Evolutionary conservation across 176 grass and related monocot species (phyloP), one percentile per base, ranked within the genome.

Genomic region (Lolium multiflorum): DNA sequence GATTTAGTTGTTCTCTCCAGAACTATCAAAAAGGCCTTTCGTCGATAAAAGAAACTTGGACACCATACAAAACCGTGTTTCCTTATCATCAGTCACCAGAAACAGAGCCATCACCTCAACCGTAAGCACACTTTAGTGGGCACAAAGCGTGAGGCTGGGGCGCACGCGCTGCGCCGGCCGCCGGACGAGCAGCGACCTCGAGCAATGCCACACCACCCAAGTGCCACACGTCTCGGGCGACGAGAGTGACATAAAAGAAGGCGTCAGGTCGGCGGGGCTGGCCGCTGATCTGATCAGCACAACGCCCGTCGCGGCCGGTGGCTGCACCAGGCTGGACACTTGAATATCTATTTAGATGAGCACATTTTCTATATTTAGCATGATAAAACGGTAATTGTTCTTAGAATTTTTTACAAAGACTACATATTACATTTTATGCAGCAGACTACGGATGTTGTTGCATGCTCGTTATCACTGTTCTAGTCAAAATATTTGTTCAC

Each of bases 201-300:
- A n/a, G 20, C 69, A 46, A 5, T 6, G 41, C 11, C 69, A 18
- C 25, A 15, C 61, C 62, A 28, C 62, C 62, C 55, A n/a, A n/a
- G 18, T 1, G 8, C 38, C 4, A 54, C 1, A 41, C 14, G 21
- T 22, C 46, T 76, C 73, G 73, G 48, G 73, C 49, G 50, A 9
- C 26, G 74, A 77, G 16, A 50, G 5, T 35, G 73, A 35, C 15
- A 35, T 56, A 31, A 55, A 75, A 56, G 16, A 56, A 56, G 50
- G 49, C 74, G 25, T 76, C 50, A 76, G 50, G 50, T 76, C 74
- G 74, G 74, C 73, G 73, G 39, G 5, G 3, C 24, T 7, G 71
- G 71, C 12, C 21, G 21, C 72, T 0, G 47, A 75, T 75, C 72
- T 0, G 46, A 51, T 74, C 47, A 17, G 24, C 72, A 17, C 72